These are phyloP conservation scores for Castanea mollissima DNA, from an alignment of 306 rosid genomes.

Conservation along the genomic window DNA sequence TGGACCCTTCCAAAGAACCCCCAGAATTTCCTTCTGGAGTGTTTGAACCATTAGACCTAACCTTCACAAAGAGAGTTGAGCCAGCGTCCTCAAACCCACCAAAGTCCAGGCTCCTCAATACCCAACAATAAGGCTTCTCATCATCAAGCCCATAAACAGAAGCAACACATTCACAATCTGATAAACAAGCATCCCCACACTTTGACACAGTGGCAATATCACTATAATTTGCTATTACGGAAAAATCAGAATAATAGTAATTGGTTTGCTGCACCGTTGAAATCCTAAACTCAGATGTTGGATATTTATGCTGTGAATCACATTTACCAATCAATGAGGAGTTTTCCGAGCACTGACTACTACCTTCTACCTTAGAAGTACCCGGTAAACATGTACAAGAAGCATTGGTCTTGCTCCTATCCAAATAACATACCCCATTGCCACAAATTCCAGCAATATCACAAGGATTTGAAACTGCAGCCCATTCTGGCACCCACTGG, in stretches of 20 bases:
- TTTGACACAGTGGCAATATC: slow-evolving; percentile 57
- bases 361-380: slow-evolving; percentile 48
- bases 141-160: slow-evolving; percentile 81
- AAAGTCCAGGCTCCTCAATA: slow-evolving; percentile 68
- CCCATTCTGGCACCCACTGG: slow-evolving; percentile 97
- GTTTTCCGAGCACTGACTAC: slow-evolving; percentile 68
- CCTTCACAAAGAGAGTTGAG: slow-evolving; percentile 78
- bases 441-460: slow-evolving; percentile 93
- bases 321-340: slow-evolving; percentile 68
- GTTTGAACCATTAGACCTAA: slow-evolving; percentile 52
- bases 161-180: slow-evolving; percentile 89
- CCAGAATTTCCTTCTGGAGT: slow-evolving; percentile 36
- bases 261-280: slow-evolving; percentile 71
- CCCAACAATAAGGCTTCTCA: slow-evolving; percentile 87
- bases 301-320: slow-evolving; percentile 32
- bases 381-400: slow-evolving; percentile 88
- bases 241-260: slow-evolving; percentile 69
- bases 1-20: slow-evolving; percentile 45
- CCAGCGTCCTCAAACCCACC: slow-evolving; percentile 92
- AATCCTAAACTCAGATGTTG: slow-evolving; percentile 45
- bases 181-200: slow-evolving; percentile 86
- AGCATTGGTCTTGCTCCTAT: slow-evolving; percentile 64
- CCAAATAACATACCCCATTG: slow-evolving; percentile 75
- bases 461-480: slow-evolving; percentile 91
- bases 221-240: slow-evolving; percentile 83